Base-by-base conservation (phyloP, 108 stramenopile genomes). In the Cyclotella baltica region DNA sequence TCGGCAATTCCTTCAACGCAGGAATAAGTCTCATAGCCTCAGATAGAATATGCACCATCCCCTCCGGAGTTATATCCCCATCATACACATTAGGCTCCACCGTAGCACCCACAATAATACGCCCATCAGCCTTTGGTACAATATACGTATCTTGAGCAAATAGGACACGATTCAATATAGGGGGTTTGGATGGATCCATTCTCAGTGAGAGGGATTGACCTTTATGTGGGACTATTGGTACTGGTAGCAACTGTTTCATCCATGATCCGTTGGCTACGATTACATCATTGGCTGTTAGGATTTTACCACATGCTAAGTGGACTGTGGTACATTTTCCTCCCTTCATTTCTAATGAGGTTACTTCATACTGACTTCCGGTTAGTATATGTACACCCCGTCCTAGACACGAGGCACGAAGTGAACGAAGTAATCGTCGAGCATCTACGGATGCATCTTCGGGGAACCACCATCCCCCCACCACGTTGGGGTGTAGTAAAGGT, bases 401-500 rank as follows among this genome's bases (percentile, higher is more conserved):
- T 13, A 85, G 79, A 71, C 96, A 97, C 0, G 94, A 86, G 46
- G 90, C 88, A 70, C 89, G 68, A 38, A 98, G 71, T 53, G 84
- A 83, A 31, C 83, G 62, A 4, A 89, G 88, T 68, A 97, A 72
- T 31, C 92, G 77, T 47, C 94, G 72, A 4, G 97, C 94, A 83
- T 98, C 97, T 25, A 98, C 95, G 53, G 88, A 89, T 76, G 96
- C 96, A 83, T 98, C 97, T 50, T 96, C 91, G 13, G 95, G 94
- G 74, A 94, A 98, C 96, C 96, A 98, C 95, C 95, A 98, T 19
- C 95, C 97, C n/a, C 97, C 97, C 28, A 92, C 71, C 0, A 95
- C 92, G 16, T 94, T 71, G 6, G 79, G 80, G 40, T 89, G 83
- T 4, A 98, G 46, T 61, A 77, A 70, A 1, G 97, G 97, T 83